Conservation (phyloP, 202 grass and related monocot genomes). For the Dendrocalamus latiflorus region DNA sequence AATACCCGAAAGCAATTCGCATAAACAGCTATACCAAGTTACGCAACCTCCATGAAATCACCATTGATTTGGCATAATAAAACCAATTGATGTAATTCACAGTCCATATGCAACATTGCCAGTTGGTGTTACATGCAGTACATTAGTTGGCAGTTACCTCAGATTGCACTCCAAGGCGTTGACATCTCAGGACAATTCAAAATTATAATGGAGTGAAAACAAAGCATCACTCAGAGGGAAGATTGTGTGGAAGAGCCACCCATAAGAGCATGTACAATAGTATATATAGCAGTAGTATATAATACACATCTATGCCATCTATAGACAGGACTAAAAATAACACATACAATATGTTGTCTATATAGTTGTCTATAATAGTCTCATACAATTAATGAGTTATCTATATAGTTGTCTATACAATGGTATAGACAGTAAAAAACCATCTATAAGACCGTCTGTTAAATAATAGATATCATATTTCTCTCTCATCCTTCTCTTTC, state of each 20-base stretch:
- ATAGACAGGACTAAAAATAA: too few species aligned
- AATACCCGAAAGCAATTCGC: neutral
- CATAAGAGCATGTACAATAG: too few species aligned
- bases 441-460: too few species aligned
- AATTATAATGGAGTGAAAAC: neutral
- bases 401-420: too few species aligned
- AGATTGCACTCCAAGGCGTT: neutral
- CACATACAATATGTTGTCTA: too few species aligned
- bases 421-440: too few species aligned
- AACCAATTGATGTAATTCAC: neutral
- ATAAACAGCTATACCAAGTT: neutral
- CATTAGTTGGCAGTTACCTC: neutral
- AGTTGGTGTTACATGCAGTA: neutral
- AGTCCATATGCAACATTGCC: neutral
- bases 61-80: neutral
- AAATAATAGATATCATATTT: too few species aligned
- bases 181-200: neutral
- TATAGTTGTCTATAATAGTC: too few species aligned
- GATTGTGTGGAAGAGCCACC: neutral
- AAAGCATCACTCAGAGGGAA: neutral
- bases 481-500: too few species aligned
- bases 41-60: neutral
- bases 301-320: too few species aligned
- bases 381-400: too few species aligned
- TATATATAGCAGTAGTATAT: too few species aligned